Conservation (phyloP, 148 eudicot species). For the Hydrangea macrophylla region DNA sequence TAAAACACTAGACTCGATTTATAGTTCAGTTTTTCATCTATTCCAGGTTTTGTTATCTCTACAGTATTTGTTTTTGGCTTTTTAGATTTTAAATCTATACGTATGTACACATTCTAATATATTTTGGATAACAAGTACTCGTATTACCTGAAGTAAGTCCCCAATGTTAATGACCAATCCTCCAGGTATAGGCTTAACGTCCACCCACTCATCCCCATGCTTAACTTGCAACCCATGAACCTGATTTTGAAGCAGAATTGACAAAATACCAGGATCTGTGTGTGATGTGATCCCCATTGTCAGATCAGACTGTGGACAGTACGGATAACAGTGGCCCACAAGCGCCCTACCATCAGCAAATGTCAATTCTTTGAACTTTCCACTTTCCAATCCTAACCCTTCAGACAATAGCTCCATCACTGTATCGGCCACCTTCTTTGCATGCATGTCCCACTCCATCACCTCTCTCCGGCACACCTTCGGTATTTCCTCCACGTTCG, state of each 20-base stretch:
- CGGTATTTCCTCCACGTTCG: neutral
- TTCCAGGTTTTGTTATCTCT: too few species aligned
- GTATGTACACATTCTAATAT: too few species aligned
- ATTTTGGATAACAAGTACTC: too few species aligned
- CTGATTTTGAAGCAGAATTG: constrained; percentile 41
- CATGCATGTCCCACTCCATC: constrained; percentile 33
- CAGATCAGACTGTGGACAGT: constrained; percentile 40
- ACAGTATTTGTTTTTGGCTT: too few species aligned
- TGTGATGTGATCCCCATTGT: constrained; percentile 40
- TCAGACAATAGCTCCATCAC: constrained; percentile 28
- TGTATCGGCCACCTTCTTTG: constrained; percentile 24
- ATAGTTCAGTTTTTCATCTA: too few species aligned
- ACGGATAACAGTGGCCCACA: constrained; percentile 36
- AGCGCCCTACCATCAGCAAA: constrained; percentile 11
- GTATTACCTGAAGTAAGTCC: constrained; percentile 41
- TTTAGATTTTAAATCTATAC: too few species aligned
- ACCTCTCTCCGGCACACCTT: constrained; percentile 15
- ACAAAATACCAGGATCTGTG: constrained; percentile 41
- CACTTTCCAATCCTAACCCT: constrained; percentile 27
- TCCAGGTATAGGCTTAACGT: constrained; percentile 36
- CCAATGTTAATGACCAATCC: constrained; percentile 47
- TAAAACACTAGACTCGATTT: too few species aligned
- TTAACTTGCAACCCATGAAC: constrained; percentile 44
- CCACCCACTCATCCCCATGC: constrained; percentile 25
- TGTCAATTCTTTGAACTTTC: constrained; percentile 16